phyloP scores from a whole-genome alignment of 2,329 filamentous ascomycete species.

The Phialemonium atrogriseum region DNA sequence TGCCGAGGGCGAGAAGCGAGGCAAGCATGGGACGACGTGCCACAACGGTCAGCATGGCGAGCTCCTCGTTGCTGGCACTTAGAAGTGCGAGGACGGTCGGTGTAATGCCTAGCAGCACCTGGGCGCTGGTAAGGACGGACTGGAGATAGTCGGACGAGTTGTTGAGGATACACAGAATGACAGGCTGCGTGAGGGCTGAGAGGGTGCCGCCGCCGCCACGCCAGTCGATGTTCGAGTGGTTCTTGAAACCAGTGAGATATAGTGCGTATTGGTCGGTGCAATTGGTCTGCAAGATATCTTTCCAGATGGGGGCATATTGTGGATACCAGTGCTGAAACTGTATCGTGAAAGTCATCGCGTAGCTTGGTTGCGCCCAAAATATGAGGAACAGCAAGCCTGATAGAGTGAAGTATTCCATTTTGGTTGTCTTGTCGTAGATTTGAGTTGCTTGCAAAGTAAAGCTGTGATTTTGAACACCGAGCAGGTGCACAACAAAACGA shows the following conservation, averaged over 20 bases:
- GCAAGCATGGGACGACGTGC: slow-evolving; percentile 12
- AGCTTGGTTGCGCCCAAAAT: no score
- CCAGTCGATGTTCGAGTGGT: slow-evolving; percentile 10
- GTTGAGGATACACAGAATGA: slow-evolving; percentile 12
- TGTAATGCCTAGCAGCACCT: slow-evolving; percentile 15
- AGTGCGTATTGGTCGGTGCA: slow-evolving; percentile 12
- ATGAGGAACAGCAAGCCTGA: no score
- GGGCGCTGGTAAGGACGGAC: slow-evolving; percentile 11
- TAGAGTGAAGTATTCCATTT: no score
- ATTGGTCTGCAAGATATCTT: slow-evolving; percentile 10
- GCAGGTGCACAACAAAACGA: no score
- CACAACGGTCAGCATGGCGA: slow-evolving; percentile 12
- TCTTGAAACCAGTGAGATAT: slow-evolving; percentile 11
- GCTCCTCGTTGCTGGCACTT: slow-evolving; percentile 12
- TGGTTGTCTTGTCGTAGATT: no score
- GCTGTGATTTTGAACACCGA: no score
- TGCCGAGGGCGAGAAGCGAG: slow-evolving; percentile 11
- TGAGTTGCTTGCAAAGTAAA: no score
- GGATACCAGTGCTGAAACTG: slow-evolving; percentile 15
- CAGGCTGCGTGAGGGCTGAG: slow-evolving; percentile 11
- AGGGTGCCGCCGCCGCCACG: slow-evolving; percentile 10
- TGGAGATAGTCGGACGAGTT: slow-evolving; percentile 15
- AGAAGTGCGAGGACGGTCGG: slow-evolving; percentile 13
- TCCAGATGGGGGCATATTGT: slow-evolving; percentile 11
- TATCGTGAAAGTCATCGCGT: no score